Evolutionary conservation across 306 rosid genomes (phyloP).

Genomic region (Castanea mollissima): DNA sequence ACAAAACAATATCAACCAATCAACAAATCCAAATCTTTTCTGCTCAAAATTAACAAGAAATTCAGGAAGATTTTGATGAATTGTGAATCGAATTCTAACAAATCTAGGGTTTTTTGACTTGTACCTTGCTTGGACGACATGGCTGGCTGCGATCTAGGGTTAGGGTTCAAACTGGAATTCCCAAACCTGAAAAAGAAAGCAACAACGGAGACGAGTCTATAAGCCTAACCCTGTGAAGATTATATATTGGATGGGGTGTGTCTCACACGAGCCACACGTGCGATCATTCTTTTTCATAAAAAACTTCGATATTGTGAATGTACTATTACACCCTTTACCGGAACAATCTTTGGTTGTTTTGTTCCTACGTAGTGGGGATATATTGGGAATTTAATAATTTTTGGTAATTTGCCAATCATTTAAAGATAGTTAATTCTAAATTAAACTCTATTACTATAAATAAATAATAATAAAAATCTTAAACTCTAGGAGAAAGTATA

Average conservation of each 20-base stretch:
- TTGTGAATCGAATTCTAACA: background rate
- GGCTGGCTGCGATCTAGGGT: slow-evolving; percentile 48
- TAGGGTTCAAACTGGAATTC: slow-evolving; percentile 41
- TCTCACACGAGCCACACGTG: background rate
- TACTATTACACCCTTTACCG: background rate
- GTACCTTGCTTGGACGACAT: slow-evolving; percentile 94
- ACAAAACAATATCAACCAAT: slow-evolving; percentile 3
- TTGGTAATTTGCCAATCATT: too few relatives aligned
- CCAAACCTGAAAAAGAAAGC: slow-evolving; percentile 13
- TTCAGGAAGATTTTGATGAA: background rate
- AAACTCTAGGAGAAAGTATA: too few relatives aligned
- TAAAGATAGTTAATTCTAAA: too few relatives aligned
- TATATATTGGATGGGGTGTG: background rate
- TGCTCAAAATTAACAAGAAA: background rate
- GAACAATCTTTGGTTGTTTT: background rate
- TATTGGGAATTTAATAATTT: too few relatives aligned
- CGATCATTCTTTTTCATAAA: background rate
- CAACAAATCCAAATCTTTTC: background rate
- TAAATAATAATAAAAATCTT: too few relatives aligned
- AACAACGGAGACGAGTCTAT: background rate
- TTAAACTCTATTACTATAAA: too few relatives aligned
- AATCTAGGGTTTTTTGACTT: background rate
- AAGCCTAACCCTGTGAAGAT: background rate
- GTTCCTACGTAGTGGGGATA: background rate
- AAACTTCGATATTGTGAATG: background rate